Base-by-base conservation (phyloP, 106 monocot genomes). In the Dendrobium catenatum region DNA sequence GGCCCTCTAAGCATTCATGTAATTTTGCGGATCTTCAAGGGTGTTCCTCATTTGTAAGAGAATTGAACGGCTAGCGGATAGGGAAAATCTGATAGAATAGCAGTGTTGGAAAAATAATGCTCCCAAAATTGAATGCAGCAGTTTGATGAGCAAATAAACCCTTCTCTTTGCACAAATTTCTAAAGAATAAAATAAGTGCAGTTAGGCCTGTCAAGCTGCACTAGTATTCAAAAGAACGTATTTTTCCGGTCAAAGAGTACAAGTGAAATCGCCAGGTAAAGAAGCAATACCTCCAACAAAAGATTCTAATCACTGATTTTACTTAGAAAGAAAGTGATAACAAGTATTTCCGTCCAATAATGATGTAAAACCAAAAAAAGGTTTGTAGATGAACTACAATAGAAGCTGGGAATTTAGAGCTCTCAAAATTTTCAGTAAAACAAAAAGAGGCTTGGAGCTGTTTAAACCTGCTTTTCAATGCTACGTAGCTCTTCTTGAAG, bases 401-500 rank as follows among this genome's bases (percentile, higher is more conserved):
- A 73, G 68, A 73, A 75, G 0, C 19, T 16, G 9, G 0, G n/a
- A n/a, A 8, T 43, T 73, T 24, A 44, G 75, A 73, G 75, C 75
- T 20, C 75, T 75, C 22, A 9, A 73, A 24, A 20, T 40, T 41
- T 37, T 19, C 33, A 68, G 19, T 73, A 13, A 18, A 10, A 16
- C 41, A 73, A 10, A 41, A 18, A 47, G 4, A 75, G 26, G 26
- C 26, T 26, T 26, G 26, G 26, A 26, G 44, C 8, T 10, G 6
- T 42, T 75, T 42, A 24, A 17, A 37, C 75, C 75, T 75, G 75
- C 46, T 46, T 75, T n/a, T 75, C 75, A 37, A 75, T 87, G 79
- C 68, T 80, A 9, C 91, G 91, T 43, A 93, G 89, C 84, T 93
- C 93, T 37, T 89, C 89, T 61, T 89, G 90, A 33, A 93, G 85